Evolutionary conservation across 257 asterid genomes (phyloP), one percentile per base, ranked within the genome.

Genomic region (Cynanchum wilfordii): DNA sequence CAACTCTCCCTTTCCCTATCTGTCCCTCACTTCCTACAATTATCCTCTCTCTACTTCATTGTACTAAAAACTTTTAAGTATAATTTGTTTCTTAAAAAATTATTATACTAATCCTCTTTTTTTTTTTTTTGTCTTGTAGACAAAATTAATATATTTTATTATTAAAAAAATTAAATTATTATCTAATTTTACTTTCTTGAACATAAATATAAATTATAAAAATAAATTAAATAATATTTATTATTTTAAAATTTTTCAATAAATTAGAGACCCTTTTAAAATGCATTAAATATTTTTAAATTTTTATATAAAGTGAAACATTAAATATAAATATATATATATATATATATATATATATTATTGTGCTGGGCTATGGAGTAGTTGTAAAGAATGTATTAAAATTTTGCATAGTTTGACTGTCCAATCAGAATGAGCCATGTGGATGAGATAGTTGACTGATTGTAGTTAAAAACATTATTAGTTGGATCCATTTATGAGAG

Each of bases 331-430:
- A 30, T 30, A n/a, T n/a, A n/a, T n/a, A n/a, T 30, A 30, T 30
- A 30, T 33, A 33, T 33, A 33, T 33, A 33, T 4, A 33, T 33
- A 33, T 33, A 4, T 33, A 30, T 36, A 15, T 30, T 9, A 64
- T 27, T 58, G 49, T 51, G 66, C n/a, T n/a, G 69, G 65, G 71
- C 54, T 16, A 13, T 19, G 69, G 49, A 60, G 24, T 17, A 52
- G 56, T n/a, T 63, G 11, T 45, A 64, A 49, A 54, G 71, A 29
- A 20, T 42, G 65, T 60, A 60, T 11, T 30, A 11, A 68, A 68
- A 38, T 63, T 63, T 69, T 5, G 68, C 70, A 42, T 68, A 36
- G 79, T 76, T 73, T 80, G 84, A 76, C 79, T 65, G 57, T 1
- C 81, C 81, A 76, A 11, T 68, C 11, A 24, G 1, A 3, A 15